Evolutionary conservation across 2,329 filamentous ascomycete genomes (phyloP).

Genomic region (Tolypocladium sp.): DNA sequence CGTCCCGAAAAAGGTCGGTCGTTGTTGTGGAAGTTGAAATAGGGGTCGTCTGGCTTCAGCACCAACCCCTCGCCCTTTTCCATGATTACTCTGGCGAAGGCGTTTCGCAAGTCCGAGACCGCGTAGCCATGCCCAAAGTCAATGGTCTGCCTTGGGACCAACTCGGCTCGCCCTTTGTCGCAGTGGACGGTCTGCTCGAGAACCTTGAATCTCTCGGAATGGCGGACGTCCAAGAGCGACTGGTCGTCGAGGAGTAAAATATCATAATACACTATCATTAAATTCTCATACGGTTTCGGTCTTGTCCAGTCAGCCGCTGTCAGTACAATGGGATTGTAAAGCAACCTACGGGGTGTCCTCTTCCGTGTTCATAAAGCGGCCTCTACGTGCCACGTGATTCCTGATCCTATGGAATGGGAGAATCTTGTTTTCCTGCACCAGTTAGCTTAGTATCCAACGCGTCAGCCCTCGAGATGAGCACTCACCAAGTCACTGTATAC

Average conservation of each 20-base stretch:
- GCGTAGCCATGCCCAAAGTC: constrained; percentile 51
- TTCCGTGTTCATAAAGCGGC: constrained; percentile 56
- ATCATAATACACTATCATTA: constrained; percentile 57
- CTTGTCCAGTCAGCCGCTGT: constrained; percentile 22
- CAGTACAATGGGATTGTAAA: too few species aligned
- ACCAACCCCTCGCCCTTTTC: constrained; percentile 69
- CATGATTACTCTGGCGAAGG: constrained; percentile 59
- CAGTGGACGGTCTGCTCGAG: constrained; percentile 45
- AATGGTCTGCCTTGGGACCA: constrained; percentile 58
- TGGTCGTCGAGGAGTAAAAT: constrained; percentile 43
- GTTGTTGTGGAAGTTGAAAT: constrained; percentile 48
- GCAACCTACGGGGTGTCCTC: constrained; percentile 56
- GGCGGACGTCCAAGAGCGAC: constrained; percentile 39
- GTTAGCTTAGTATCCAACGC: constrained; percentile 7
- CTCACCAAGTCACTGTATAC: constrained; percentile 59
- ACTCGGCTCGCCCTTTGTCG: constrained; percentile 51
- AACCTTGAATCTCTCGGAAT: constrained; percentile 50
- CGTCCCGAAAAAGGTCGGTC: constrained; percentile 30
- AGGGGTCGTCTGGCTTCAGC: constrained; percentile 71
- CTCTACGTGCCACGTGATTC: constrained; percentile 68
- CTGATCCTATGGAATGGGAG: constrained; percentile 75
- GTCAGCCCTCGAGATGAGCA: background rate
- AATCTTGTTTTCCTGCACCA: constrained; percentile 44
- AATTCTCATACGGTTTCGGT: constrained; percentile 38
- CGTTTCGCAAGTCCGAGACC: constrained; percentile 44